Evolutionary conservation across 768 basidiomycete species (phyloP).

Genomic region (Leccinum rimulosum): DNA sequence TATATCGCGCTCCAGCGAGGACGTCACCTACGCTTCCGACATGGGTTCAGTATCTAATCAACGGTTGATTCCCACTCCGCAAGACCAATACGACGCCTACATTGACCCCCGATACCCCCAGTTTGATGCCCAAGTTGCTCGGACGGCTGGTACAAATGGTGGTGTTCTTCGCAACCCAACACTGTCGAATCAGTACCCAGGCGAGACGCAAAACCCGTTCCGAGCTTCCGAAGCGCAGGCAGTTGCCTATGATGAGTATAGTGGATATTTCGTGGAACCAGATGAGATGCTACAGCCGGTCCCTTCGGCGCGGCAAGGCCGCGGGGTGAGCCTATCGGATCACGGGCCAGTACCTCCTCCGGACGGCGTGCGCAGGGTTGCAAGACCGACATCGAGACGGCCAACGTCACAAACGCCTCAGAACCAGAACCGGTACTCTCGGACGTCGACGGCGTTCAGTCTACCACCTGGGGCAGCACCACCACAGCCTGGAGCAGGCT

Average conservation of each 20-base stretch:
- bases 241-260: conserved; percentile 38
- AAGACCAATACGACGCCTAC: conserved; percentile 33
- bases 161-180: conserved; percentile 41
- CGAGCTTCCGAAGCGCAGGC: conserved; percentile 44
- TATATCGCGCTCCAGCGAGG: conserved; percentile 45
- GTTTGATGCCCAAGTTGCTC: conserved; percentile 42
- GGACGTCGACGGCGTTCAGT: conserved; percentile 47
- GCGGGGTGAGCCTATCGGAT: conserved; percentile 80
- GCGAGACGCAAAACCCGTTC: conserved; percentile 59
- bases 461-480: conserved; percentile 78
- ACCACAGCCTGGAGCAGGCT: conserved; percentile 41
- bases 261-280: conserved; percentile 33
- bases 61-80: conserved; percentile 39
- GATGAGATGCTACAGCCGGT: conserved; percentile 33
- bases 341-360: conserved; percentile 78
- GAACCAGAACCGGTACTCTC: conserved; percentile 64
- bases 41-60: conserved; percentile 41
- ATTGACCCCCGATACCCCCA: conserved; percentile 27
- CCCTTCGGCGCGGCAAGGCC: conserved; percentile 27
- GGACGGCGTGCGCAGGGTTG: conserved; percentile 77
- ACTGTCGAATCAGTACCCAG: conserved; percentile 37
- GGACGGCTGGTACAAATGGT: conserved; percentile 36
- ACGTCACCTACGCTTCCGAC: conserved; percentile 34
- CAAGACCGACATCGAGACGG: conserved; percentile 54
- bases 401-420: conserved; percentile 54